A percentile compares a stretch with the other conserved stretches of the same genome.
Evolutionary conservation across 2,329 filamentous ascomycete genomes (phyloP).

Genomic region (Sarocladiaceae sp.): DNA sequence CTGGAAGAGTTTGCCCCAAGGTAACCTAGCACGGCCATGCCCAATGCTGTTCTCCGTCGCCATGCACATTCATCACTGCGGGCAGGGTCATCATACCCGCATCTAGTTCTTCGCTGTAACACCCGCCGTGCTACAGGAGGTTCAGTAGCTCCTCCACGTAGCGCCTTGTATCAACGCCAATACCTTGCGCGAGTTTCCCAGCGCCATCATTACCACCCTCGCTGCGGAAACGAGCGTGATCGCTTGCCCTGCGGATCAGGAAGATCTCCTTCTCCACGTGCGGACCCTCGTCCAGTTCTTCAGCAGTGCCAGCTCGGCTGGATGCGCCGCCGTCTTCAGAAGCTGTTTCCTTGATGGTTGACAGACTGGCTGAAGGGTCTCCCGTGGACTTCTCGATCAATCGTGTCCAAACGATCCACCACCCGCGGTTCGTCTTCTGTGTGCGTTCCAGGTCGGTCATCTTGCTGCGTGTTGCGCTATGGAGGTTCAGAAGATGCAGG

Average conservation of each 20-base stretch:
- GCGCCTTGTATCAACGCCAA: constrained; percentile 68
- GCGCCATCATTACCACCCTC: constrained; percentile 43
- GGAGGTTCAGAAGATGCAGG: constrained; percentile 54
- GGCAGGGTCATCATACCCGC: no score
- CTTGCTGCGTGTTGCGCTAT: constrained; percentile 34
- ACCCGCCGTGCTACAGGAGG: constrained; percentile 36
- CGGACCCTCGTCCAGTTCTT: constrained; percentile 10
- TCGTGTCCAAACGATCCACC: constrained; percentile 65
- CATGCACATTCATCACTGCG: no score
- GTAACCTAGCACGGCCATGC: no score
- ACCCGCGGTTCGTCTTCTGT: constrained; percentile 59
- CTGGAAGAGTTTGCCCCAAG: no score
- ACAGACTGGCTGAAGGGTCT: background rate
- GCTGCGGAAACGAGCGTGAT: constrained; percentile 38
- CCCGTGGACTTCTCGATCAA: constrained; percentile 34
- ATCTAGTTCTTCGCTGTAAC: no score
- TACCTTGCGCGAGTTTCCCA: constrained; percentile 60
- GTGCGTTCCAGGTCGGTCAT: constrained; percentile 51
- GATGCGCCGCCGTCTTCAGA: constrained; percentile 5
- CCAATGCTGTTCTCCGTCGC: no score
- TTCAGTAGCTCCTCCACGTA: constrained; percentile 70
- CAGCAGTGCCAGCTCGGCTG: constrained; percentile 10
- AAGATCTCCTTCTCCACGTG: constrained; percentile 52
- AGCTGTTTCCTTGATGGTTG: constrained; percentile 5
- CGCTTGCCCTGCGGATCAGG: constrained; percentile 53